Percentiles rank a stretch among this genome's conserved stretches.
Evolutionary conservation across 129 eudicot genomes (phyloP).

Genomic region (Apium graveolens): DNA sequence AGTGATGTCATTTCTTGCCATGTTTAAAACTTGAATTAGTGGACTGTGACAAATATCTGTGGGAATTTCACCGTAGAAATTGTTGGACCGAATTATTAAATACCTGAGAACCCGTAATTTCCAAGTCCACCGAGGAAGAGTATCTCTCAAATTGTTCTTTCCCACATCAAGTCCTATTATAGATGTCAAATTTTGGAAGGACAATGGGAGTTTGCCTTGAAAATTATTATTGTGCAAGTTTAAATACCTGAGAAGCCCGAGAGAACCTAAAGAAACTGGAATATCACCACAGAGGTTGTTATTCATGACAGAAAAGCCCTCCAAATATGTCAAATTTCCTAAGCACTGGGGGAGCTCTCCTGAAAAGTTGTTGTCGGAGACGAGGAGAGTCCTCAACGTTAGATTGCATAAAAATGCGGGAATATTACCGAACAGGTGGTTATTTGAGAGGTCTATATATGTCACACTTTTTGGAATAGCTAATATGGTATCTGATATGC

Average conservation of each 20-base stretch:
- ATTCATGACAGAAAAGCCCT: too few relatives aligned
- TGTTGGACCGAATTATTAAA: not conserved
- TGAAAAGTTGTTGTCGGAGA: not conserved
- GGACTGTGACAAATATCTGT: not conserved
- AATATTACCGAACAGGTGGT: not conserved
- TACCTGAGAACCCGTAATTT: not conserved
- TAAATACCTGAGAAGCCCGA: not conserved
- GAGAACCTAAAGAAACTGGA: not conserved
- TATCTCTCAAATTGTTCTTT: not conserved
- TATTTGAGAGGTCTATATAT: not conserved
- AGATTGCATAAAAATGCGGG: not conserved
- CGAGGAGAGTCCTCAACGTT: not conserved
- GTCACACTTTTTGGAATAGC: not conserved
- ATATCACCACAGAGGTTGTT: conserved; percentile 9
- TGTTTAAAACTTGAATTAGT: not conserved
- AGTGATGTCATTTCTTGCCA: not conserved
- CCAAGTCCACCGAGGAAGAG: conserved; percentile 18
- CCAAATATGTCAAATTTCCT: too few relatives aligned
- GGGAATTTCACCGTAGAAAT: conserved; percentile 15
- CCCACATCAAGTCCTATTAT: not conserved
- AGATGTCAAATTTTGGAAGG: conserved; percentile 1
- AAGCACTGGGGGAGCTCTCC: not conserved
- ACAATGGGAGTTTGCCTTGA: not conserved
- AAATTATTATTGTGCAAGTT: not conserved
- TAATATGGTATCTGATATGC: not conserved